Conservation (phyloP, 495 filamentous ascomycete species). For the Penicillium herquei region DNA sequence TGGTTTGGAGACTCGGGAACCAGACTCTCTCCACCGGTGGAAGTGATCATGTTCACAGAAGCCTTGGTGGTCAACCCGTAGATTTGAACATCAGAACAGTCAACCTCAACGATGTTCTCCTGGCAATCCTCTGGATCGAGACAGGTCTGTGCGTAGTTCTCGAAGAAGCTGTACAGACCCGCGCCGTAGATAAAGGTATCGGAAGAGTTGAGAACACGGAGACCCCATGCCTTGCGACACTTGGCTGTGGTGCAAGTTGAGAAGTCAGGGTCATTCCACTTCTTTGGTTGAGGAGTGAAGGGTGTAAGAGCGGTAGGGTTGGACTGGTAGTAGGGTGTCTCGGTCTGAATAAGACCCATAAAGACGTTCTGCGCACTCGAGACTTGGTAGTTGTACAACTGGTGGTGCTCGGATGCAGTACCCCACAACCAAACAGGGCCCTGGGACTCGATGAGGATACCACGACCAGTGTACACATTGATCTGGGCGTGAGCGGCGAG, state of each 20-base stretch:
- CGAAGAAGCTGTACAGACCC: constrained; percentile 84
- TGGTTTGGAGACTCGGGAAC: constrained; percentile 64
- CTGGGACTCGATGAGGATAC: constrained; percentile 70
- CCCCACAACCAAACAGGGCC: constrained; percentile 65
- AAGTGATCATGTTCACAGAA: constrained; percentile 77
- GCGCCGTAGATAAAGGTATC: constrained; percentile 74
- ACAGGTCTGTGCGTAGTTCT: constrained; percentile 81
- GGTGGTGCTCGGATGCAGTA: constrained; percentile 82
- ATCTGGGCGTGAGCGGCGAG: constrained; percentile 73
- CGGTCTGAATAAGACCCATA: constrained; percentile 83
- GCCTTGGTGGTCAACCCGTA: constrained; percentile 88
- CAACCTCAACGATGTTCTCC: constrained; percentile 80
- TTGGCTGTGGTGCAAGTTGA: constrained; percentile 54
- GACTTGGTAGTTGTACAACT: constrained; percentile 89
- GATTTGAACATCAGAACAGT: constrained; percentile 67
- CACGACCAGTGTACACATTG: constrained; percentile 89
- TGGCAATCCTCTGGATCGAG: constrained; percentile 76
- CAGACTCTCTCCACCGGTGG: constrained; percentile 43
- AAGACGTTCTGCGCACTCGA: constrained; percentile 77
- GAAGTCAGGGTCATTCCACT: constrained; percentile 77
- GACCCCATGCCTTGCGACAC: constrained; percentile 83
- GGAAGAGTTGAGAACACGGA: constrained; percentile 69
- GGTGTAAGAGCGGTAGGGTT: constrained; percentile 75
- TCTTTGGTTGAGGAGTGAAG: constrained; percentile 55
- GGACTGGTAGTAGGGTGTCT: constrained; percentile 89